Percentiles rank a stretch among this genome's conserved stretches.
Conservation (phyloP, 2,329 filamentous ascomycete genomes). For the Metarhizium humberi region DNA sequence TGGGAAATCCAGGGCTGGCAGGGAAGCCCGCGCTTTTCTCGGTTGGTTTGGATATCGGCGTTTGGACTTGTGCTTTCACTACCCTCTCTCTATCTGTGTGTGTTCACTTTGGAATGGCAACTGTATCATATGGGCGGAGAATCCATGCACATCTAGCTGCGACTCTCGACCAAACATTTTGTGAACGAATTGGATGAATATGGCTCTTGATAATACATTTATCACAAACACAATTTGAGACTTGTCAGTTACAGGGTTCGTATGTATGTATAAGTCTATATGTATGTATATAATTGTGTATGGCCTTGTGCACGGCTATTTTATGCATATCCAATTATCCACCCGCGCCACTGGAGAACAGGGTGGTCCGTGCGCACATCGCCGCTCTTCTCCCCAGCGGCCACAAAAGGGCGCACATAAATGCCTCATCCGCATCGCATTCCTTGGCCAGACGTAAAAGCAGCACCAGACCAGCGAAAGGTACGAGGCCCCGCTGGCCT, state of each 20-base stretch:
- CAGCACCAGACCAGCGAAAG: slow-evolving; percentile 2
- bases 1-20: slow-evolving; percentile 5
- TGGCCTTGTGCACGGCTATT: too few relatives aligned
- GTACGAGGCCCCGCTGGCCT: not conserved
- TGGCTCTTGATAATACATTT: not conserved
- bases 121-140: not conserved
- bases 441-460: not conserved
- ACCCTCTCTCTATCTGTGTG: not conserved
- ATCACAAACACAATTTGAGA: too few relatives aligned
- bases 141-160: not conserved
- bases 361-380: slow-evolving; percentile 1
- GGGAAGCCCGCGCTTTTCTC: not conserved
- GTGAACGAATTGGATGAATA: not conserved
- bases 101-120: not conserved
- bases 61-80: not conserved
- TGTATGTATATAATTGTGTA: too few relatives aligned
- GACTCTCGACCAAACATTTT: not conserved
- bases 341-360: too few relatives aligned
- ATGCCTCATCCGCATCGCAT: not conserved
- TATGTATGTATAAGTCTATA: too few relatives aligned
- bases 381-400: not conserved
- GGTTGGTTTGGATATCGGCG: slow-evolving; percentile 1
- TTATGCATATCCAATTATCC: too few relatives aligned
- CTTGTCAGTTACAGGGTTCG: too few relatives aligned
- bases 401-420: not conserved